phyloP scores from a whole-genome alignment of 176 grass and related monocot species.

The Dendrocalamus sinicus region DNA sequence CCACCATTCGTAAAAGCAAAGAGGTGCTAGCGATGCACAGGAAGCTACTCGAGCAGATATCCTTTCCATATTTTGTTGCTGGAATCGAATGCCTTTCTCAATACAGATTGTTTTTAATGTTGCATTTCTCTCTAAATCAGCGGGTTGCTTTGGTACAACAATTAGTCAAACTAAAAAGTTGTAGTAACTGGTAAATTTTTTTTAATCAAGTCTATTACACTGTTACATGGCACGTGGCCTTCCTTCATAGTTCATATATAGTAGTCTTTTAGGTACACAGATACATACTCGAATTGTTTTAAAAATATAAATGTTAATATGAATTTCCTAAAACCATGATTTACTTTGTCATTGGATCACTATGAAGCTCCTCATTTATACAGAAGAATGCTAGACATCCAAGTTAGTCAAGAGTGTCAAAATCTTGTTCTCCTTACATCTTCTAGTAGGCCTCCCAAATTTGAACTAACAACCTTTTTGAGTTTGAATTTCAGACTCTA shows the following conservation, averaged over 20 bases:
- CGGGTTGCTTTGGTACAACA: not conserved
- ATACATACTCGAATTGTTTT: not conserved
- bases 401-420: conserved; percentile 4
- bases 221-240: not conserved
- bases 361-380: not conserved
- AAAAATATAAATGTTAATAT: not conserved
- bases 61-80: not conserved
- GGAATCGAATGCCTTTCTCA: conserved; percentile 16
- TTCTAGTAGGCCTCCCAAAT: not conserved
- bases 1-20: conserved; percentile 56
- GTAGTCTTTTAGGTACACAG: not conserved
- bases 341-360: not conserved
- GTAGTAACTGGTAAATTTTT: not conserved
- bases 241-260: not conserved
- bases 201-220: not conserved
- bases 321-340: not conserved
- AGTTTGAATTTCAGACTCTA: not conserved
- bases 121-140: not conserved
- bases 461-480: not conserved
- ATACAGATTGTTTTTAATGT: not conserved
- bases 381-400: conserved; percentile 13
- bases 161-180: not conserved
- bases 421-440: too few species aligned
- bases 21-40: conserved; percentile 65
- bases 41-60: conserved; percentile 63